Conservation (phyloP, 2,329 filamentous ascomycete genomes). For the Paracoccidioides brasiliensis region DNA sequence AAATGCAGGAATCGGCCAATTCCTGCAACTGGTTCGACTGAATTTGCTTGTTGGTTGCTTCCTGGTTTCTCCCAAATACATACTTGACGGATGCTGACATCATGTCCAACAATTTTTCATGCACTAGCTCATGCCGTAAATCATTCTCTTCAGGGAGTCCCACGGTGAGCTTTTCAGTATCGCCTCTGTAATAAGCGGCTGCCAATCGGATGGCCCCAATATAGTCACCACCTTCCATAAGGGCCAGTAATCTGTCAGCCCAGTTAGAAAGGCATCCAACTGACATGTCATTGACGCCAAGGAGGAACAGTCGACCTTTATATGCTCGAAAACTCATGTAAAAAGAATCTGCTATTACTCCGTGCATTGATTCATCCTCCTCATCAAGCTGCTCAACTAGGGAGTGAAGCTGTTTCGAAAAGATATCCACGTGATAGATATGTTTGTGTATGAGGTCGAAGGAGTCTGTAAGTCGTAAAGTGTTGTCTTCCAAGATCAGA, state of each 20-base stretch:
- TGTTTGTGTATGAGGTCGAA: conserved; percentile 87
- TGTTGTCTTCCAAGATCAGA: conserved; percentile 80
- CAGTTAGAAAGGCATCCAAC: conserved; percentile 91
- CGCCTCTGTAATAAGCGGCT: conserved; percentile 80
- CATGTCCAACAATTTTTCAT: conserved; percentile 82
- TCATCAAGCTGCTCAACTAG: conserved; percentile 84
- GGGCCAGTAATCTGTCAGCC: conserved; percentile 81
- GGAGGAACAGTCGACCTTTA: conserved; percentile 80
- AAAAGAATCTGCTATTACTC: conserved; percentile 91
- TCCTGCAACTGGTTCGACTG: conserved; percentile 55
- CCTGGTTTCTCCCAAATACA: conserved; percentile 55
- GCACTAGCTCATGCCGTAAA: conserved; percentile 66
- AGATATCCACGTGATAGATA: conserved; percentile 82
- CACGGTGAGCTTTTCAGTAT: conserved; percentile 86
- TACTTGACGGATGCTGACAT: conserved; percentile 85
- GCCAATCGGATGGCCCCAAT: conserved; percentile 82
- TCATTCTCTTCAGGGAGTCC: conserved; percentile 74
- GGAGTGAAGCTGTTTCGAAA: conserved; percentile 70
- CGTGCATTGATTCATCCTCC: conserved; percentile 78
- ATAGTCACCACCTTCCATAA: conserved; percentile 97
- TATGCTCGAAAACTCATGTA: conserved; percentile 96
- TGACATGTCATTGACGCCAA: conserved; percentile 87
- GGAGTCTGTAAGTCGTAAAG: conserved; percentile 81
- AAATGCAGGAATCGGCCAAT: conserved; percentile 70
- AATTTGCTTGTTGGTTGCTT: conserved; percentile 36